These are phyloP conservation scores for Ensete ventricosum DNA, from an alignment of 176 grass and related monocot genomes.

Conservation along the genomic window DNA sequence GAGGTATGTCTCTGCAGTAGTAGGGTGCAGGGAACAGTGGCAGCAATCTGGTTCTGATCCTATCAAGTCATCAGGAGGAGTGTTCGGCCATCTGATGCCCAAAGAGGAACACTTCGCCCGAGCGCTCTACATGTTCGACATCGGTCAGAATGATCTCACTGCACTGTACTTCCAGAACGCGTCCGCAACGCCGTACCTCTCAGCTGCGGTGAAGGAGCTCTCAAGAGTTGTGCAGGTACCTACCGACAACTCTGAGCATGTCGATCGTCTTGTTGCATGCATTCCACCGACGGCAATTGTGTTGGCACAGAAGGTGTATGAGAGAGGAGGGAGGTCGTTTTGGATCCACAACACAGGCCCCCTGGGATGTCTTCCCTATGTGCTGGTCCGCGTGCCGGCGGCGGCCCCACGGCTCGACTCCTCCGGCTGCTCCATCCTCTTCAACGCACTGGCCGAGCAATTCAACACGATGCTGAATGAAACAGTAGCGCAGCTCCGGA, in stretches of 20 bases:
- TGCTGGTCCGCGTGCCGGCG: neutral
- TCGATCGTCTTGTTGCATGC: neutral
- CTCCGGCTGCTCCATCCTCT: neutral
- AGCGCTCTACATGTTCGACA: conserved; percentile 18
- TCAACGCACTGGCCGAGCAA: neutral
- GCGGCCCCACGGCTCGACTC: neutral
- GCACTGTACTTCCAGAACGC: conserved; percentile 11
- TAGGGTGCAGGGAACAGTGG: neutral
- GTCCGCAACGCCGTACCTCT: neutral
- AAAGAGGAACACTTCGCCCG: conserved; percentile 7
- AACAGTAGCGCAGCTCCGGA: neutral
- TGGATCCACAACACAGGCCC: conserved; percentile 21
- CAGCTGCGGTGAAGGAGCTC: conserved; percentile 7
- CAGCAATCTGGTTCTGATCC: neutral
- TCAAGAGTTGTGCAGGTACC: conserved; percentile 10
- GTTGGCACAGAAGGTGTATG: neutral
- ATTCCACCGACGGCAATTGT: neutral
- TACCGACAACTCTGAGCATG: neutral
- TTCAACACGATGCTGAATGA: conserved; percentile 13
- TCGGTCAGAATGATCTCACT: conserved; percentile 23
- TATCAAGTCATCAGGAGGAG: conserved; percentile 1
- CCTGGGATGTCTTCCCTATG: conserved; percentile 15
- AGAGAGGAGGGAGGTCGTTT: conserved; percentile 7
- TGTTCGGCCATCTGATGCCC: conserved; percentile 3
- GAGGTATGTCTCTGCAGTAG: neutral